Percentiles rank a stretch among this genome's conserved stretches.
phyloP scores from a whole-genome alignment of 2,329 filamentous ascomycete genomes.

The Conoideocrella luteorostrata region DNA sequence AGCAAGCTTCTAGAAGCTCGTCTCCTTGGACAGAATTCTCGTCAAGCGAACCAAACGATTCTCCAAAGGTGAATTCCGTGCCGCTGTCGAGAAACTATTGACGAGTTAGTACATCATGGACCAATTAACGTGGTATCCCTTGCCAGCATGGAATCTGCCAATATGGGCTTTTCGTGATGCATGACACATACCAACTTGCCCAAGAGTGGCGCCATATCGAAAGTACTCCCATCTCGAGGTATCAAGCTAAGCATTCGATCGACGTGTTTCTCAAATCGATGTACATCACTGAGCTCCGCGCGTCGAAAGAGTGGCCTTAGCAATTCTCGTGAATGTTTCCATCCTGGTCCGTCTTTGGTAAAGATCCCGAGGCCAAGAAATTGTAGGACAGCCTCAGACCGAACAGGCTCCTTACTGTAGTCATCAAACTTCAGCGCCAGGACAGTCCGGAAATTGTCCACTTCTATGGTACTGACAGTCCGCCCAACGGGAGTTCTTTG shows the following conservation, averaged over 20 bases:
- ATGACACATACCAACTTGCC: constrained; percentile 5
- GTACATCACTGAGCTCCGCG: constrained; percentile 7
- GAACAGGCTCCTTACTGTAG: constrained; percentile 4
- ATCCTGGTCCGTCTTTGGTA: constrained; percentile 6
- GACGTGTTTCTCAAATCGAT: constrained; percentile 9
- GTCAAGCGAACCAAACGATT: constrained; percentile 3
- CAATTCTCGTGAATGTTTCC: constrained; percentile 7
- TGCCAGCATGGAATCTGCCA: no score
- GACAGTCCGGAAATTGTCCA: constrained; percentile 8
- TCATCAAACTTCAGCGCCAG: constrained; percentile 7
- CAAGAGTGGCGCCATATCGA: constrained; percentile 6
- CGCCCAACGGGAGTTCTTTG: constrained; percentile 2
- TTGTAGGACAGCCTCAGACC: constrained; percentile 2
- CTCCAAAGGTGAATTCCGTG: constrained; percentile 8
- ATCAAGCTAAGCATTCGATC: constrained; percentile 6
- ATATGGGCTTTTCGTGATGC: background rate
- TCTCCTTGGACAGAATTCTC: constrained; percentile 4
- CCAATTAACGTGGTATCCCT: no score
- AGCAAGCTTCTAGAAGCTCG: constrained; percentile 4
- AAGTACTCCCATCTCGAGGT: constrained; percentile 4
- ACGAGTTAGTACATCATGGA: background rate
- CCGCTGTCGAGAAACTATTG: constrained; percentile 8
- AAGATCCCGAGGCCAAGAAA: constrained; percentile 8
- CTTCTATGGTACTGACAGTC: constrained; percentile 4
- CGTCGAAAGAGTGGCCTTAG: constrained; percentile 6